Conservation (phyloP, 352 stramenopile species). For the Halophytophthora polymorphica region DNA sequence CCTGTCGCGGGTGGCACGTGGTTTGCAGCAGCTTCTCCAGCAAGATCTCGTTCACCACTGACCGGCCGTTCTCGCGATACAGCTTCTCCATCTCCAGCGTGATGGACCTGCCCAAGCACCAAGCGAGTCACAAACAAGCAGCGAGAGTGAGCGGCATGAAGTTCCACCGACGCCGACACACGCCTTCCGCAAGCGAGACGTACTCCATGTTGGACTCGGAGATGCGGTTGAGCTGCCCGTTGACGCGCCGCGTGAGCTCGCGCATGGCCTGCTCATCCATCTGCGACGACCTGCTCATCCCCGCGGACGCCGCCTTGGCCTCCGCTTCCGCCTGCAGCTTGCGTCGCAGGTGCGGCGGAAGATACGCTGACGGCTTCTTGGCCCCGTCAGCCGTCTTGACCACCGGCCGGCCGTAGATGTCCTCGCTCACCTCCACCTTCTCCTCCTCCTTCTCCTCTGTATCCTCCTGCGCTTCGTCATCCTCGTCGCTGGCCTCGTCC, state of each 20-base stretch:
- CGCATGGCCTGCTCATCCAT: conserved; percentile 76
- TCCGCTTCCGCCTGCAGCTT: conserved; percentile 47
- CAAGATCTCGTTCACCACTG: conserved; percentile 71
- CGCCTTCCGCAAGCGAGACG: conserved; percentile 4
- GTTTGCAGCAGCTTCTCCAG: conserved; percentile 70
- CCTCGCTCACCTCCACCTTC: conserved; percentile 54
- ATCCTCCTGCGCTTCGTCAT: conserved; percentile 7
- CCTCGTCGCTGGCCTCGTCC: conserved; percentile 17
- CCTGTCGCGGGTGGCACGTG: conserved; percentile 55
- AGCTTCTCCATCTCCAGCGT: conserved; percentile 78
- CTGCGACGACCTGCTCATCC: conserved; percentile 32
- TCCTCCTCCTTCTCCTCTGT: conserved; percentile 31
- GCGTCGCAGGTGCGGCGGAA: conserved; percentile 84
- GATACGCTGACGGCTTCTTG: conserved; percentile 64
- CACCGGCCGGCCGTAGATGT: conserved; percentile 82
- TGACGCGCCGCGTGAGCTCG: conserved; percentile 72
- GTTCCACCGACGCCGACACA: too few relatives aligned
- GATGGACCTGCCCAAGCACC: conserved; percentile 41
- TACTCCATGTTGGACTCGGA: conserved; percentile 91
- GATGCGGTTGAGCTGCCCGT: conserved; percentile 90
- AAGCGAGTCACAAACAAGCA: conserved; percentile 9
- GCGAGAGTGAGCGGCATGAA: not conserved
- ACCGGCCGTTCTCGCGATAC: conserved; percentile 64
- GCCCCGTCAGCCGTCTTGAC: conserved; percentile 38
- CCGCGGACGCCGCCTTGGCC: conserved; percentile 24